These are phyloP conservation scores for Rickenella mellea DNA, from an alignment of 768 basidiomycete genomes.

Conservation along the genomic window DNA sequence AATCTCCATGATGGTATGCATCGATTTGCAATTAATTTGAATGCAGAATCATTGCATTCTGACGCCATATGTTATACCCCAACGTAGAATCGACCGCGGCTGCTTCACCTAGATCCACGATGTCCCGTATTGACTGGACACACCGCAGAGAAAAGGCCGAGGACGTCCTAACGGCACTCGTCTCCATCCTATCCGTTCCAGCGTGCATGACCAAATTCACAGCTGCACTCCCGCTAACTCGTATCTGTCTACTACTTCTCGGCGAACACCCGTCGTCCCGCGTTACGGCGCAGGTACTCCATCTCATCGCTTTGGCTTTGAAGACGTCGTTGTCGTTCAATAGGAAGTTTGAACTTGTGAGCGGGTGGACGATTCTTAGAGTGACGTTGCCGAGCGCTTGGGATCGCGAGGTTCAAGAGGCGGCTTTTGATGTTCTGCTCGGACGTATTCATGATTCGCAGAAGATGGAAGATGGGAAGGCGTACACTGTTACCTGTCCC, in stretches of 20 bases:
- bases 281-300: constrained; percentile 50
- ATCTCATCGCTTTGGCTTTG: constrained; percentile 48
- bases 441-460: constrained; percentile 25
- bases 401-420: constrained; percentile 56
- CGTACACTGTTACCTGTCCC: constrained; percentile 36
- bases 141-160: constrained; percentile 52
- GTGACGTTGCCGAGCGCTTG: constrained; percentile 57
- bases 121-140: constrained; percentile 43
- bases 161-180: constrained; percentile 54
- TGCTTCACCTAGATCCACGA: constrained; percentile 45
- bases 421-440: constrained; percentile 61
- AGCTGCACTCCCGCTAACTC: constrained; percentile 63
- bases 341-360: constrained; percentile 76
- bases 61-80: neutral
- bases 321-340: constrained; percentile 51
- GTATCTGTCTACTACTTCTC: constrained; percentile 71
- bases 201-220: constrained; percentile 61
- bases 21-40: neutral
- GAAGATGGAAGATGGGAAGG: constrained; percentile 9
- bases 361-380: constrained; percentile 74
- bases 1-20: constrained; percentile 59
- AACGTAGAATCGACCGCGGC: constrained; percentile 10
- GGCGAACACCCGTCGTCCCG: constrained; percentile 57
- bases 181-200: constrained; percentile 45
- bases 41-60: neutral